phyloP scores from a whole-genome alignment of 208 protist species.

The Leishmania tropica region DNA sequence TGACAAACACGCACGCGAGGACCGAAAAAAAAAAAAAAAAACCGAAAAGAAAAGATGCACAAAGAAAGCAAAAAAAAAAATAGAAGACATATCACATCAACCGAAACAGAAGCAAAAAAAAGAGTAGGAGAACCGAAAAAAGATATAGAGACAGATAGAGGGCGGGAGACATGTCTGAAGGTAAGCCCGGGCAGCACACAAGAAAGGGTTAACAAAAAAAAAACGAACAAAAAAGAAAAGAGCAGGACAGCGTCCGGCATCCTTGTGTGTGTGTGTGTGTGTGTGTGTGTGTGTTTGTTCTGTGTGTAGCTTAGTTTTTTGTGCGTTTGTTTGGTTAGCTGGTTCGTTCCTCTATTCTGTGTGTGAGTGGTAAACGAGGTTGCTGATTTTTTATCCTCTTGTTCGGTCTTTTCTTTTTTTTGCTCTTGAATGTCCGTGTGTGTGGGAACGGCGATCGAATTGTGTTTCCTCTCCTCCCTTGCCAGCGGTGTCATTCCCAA shows the following conservation, averaged over 20 bases:
- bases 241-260: background rate
- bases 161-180: background rate
- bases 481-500: background rate
- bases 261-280: too few relatives aligned
- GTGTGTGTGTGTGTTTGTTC: background rate
- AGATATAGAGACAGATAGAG: background rate
- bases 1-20: background rate
- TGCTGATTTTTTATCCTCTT: background rate
- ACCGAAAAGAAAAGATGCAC: background rate
- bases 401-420: background rate
- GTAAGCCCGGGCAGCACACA: background rate
- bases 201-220: background rate
- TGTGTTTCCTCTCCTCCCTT: background rate
- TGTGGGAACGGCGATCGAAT: background rate
- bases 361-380: background rate
- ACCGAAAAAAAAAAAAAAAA: background rate
- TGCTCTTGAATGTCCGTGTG: background rate
- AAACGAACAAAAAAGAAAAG: too few relatives aligned
- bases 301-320: background rate
- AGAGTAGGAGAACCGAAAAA: background rate
- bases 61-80: background rate
- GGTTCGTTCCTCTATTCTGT: background rate
- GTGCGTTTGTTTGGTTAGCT: slow-evolving; percentile 1
- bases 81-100: background rate
- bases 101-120: background rate